Percentiles rank a stretch among this genome's conserved stretches.
Evolutionary conservation across 2,329 filamentous ascomycete genomes (phyloP).

Genomic region (Myotisia sp.): DNA sequence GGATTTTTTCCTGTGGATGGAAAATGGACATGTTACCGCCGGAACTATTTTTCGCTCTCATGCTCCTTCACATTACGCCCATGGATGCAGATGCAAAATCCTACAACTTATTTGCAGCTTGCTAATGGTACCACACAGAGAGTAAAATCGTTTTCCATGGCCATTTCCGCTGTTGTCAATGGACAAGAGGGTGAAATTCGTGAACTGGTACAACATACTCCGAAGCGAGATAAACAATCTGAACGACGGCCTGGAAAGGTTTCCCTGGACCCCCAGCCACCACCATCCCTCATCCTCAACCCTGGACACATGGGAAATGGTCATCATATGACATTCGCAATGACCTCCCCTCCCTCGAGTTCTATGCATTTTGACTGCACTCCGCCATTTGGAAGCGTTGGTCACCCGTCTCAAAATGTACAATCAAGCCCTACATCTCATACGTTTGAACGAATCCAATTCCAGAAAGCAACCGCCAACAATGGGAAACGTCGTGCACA

Average conservation of each 20-base stretch:
- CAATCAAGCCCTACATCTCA: slow-evolving; percentile 33
- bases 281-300: slow-evolving; percentile 30
- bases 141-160: slow-evolving; percentile 66
- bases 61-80: slow-evolving; percentile 62
- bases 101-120: slow-evolving; percentile 44
- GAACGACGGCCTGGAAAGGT: slow-evolving; percentile 58
- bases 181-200: slow-evolving; percentile 61
- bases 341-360: slow-evolving; percentile 14
- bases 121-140: slow-evolving; percentile 35
- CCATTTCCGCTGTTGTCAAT: slow-evolving; percentile 69
- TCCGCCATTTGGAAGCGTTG: slow-evolving; percentile 18
- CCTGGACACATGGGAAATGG: slow-evolving; percentile 15
- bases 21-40: slow-evolving; percentile 83
- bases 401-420: slow-evolving; percentile 19
- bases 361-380: slow-evolving; percentile 24
- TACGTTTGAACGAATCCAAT: slow-evolving; percentile 78
- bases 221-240: slow-evolving; percentile 79
- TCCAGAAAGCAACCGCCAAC: slow-evolving; percentile 86
- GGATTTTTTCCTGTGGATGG: slow-evolving; percentile 70
- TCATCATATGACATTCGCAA: slow-evolving; percentile 15
- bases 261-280: slow-evolving; percentile 51
- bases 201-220: slow-evolving; percentile 78
- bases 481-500: slow-evolving; percentile 82
- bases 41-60: slow-evolving; percentile 80
- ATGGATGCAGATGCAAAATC: slow-evolving; percentile 34